A percentile compares a stretch with the other conserved stretches of the same genome.
These are phyloP conservation scores for Simmondsia chinensis DNA, from an alignment of 148 eudicot genomes.

Conservation along the genomic window DNA sequence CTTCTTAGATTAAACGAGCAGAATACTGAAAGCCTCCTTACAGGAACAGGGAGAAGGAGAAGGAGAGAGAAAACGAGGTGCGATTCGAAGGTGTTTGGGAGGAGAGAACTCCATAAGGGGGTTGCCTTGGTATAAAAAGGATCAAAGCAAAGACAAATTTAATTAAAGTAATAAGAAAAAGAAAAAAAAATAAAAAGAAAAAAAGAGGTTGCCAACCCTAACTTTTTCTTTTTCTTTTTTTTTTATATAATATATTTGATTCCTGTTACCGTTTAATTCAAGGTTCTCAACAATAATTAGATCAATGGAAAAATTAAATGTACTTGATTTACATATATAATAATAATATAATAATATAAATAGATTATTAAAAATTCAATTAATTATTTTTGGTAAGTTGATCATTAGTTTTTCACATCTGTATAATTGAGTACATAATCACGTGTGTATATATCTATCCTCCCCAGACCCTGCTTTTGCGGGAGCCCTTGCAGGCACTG, in stretches of 20 bases:
- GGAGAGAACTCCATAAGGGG: conserved; percentile 10
- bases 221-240: conserved; percentile 2
- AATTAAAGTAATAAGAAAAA: conserved; percentile 7
- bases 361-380: too few relatives aligned
- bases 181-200: conserved; percentile 25
- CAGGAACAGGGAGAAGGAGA: conserved; percentile 1
- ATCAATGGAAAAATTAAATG: too few relatives aligned
- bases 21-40: neutral
- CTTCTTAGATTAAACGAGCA: conserved; percentile 1
- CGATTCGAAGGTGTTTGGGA: neutral
- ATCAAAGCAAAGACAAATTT: neutral
- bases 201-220: conserved; percentile 13
- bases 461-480: too few relatives aligned
- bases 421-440: too few relatives aligned
- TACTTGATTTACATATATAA: too few relatives aligned
- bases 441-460: too few relatives aligned
- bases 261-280: conserved; percentile 19
- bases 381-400: too few relatives aligned
- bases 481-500: too few relatives aligned
- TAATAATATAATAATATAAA: too few relatives aligned
- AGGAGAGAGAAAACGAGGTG: neutral
- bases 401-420: too few relatives aligned
- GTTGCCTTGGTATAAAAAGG: conserved; percentile 17
- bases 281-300: too few relatives aligned
- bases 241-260: conserved; percentile 5